Percentiles rank a stretch among this genome's conserved stretches.
These are phyloP conservation scores for Angomonas ambiguus DNA, from an alignment of 208 protist genomes.

Conservation along the genomic window DNA sequence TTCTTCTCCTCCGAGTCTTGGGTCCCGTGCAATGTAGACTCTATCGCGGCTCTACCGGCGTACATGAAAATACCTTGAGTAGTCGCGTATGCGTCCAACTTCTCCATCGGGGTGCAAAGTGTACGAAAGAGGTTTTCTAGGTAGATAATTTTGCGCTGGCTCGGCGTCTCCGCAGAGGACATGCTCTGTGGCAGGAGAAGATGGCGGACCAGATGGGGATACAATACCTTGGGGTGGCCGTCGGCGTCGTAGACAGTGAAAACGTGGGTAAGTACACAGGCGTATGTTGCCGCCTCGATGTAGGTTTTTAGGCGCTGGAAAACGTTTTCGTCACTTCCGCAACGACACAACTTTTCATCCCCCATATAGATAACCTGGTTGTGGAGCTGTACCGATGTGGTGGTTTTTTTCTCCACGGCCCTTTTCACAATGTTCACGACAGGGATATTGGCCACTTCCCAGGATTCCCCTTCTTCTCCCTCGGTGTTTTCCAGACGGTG, in stretches of 20 bases:
- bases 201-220: constrained; percentile 46
- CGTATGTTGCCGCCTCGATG: constrained; percentile 53
- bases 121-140: constrained; percentile 39
- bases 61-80: constrained; percentile 25
- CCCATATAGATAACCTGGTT: constrained; percentile 37
- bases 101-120: constrained; percentile 24
- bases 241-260: constrained; percentile 25
- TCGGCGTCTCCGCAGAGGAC: neutral
- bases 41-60: constrained; percentile 23
- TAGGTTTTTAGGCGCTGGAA: constrained; percentile 53
- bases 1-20: constrained; percentile 54
- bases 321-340: constrained; percentile 17
- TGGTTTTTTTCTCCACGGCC: constrained; percentile 14
- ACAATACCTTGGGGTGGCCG: constrained; percentile 29
- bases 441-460: constrained; percentile 24
- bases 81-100: constrained; percentile 24
- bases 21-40: constrained; percentile 47
- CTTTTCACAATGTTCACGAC: constrained; percentile 35
- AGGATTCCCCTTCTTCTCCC: constrained; percentile 4
- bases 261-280: constrained; percentile 40
- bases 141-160: constrained; percentile 29
- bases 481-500: neutral
- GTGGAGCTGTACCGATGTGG: constrained; percentile 25
- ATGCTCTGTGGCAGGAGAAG: constrained; percentile 18
- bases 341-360: constrained; percentile 24